Base-by-base conservation (phyloP, 1,284 basidiomycete genomes). In the Pseudozyma thailandica region DNA sequence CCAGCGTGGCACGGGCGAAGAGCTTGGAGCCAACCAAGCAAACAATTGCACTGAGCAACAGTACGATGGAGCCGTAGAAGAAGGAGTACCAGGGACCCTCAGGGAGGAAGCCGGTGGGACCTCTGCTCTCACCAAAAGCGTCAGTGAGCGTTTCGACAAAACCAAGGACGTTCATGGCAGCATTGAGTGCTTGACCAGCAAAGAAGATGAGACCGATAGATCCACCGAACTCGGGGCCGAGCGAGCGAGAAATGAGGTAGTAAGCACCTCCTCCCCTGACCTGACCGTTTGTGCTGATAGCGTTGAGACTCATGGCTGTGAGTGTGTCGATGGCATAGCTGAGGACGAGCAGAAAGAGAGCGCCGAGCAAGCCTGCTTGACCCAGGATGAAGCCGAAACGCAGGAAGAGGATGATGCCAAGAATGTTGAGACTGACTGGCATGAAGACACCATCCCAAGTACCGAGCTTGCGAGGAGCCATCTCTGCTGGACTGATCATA, bases 401-500 rank as follows among this genome's bases (percentile, higher is more conserved):
- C 31, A 82, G 55, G 45, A 82, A 82, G 54, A 82, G 66, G 35
- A 82, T 82, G 61, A 82, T 81, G 37, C 81, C 80, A 27, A 82
- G 60, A 44, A 82, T 81, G 64, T 81, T 82, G 41, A 82, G 75
- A 56, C 77, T 78, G 64, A 81, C 79, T 13, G 80, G 80, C 69
- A 82, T 75, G 30, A 82, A 82, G 28, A 82, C 80, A 35, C 80
- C 80, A 38, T 81, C 78, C 76, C 78, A 82, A 10, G 80, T 82
- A 6, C 80, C 80, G 4, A 82, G 74, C 59, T 82, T 82, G 23
- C 79, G 71, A 20, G 79, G 74, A 2, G 70, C 63, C 43, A 71
- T 66, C 50, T 76, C 74, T 25, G 64, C 57, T 12, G 64, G 61
- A 38, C 57, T 63, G 56, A 77, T 73, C 74, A 77, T 73, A 26